phyloP scores from a whole-genome alignment of 2,329 filamentous ascomycete genomes.

The Nothopassalora personata region DNA sequence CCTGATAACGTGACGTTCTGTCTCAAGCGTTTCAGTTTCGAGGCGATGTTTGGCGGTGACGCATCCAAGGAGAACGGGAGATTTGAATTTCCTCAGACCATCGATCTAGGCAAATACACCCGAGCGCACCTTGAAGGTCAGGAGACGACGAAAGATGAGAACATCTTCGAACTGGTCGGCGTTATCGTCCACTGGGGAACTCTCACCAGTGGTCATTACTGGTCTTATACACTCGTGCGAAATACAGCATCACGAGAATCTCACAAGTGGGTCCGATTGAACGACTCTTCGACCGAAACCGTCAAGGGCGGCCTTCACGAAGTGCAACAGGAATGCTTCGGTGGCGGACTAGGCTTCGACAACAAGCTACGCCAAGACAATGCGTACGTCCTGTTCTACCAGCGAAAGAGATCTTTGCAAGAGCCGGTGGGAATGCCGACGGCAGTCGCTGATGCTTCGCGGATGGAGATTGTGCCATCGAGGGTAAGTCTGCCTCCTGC shows the following conservation, averaged over 20 bases:
- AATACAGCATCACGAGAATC: constrained; percentile 43
- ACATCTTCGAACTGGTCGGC: constrained; percentile 90
- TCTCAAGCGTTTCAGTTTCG: constrained; percentile 81
- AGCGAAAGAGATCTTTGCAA: constrained; percentile 40
- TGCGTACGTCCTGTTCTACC: constrained; percentile 98
- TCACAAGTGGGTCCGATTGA: constrained; percentile 80
- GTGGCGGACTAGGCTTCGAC: constrained; percentile 52
- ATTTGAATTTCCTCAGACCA: constrained; percentile 76
- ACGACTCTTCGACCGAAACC: constrained; percentile 73
- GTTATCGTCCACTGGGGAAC: constrained; percentile 90
- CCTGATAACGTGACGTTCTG: constrained; percentile 95
- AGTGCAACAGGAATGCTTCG: constrained; percentile 71
- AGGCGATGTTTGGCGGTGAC: constrained; percentile 58
- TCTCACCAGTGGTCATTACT: constrained; percentile 93
- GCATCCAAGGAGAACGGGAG: constrained; percentile 91
- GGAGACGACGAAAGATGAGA: constrained; percentile 52
- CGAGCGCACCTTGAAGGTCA: constrained; percentile 73
- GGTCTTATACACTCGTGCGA: constrained; percentile 85
- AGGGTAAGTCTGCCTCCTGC: constrained; percentile 9
- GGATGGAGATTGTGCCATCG: constrained; percentile 13
- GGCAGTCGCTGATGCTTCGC: constrained; percentile 4
- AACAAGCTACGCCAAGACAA: constrained; percentile 53
- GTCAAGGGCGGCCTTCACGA: constrained; percentile 63
- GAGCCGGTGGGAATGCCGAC: constrained; percentile 10
- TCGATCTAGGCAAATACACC: constrained; percentile 87